These are phyloP conservation scores for Borealophlyctis nickersoniae DNA, from an alignment of 192 early-diverging fungal species.

Conservation along the genomic window DNA sequence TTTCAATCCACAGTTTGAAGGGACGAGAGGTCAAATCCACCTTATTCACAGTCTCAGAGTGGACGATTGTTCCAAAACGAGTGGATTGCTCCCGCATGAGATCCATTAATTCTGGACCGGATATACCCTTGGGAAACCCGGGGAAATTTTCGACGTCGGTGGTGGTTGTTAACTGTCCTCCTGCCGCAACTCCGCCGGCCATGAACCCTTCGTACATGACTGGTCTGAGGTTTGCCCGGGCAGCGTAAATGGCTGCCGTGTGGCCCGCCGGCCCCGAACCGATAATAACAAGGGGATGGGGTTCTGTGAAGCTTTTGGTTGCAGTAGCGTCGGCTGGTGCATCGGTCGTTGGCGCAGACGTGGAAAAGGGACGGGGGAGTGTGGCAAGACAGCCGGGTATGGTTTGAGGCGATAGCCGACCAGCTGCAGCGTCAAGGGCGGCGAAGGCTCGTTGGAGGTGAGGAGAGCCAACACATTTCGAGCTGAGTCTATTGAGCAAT, in stretches of 20 bases:
- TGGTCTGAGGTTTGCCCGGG: slow-evolving; percentile 89
- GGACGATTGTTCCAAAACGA: slow-evolving; percentile 82
- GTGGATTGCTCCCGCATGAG: slow-evolving; percentile 74
- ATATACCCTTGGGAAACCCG: slow-evolving; percentile 87
- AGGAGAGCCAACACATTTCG: too few species aligned
- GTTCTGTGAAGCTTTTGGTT: too few species aligned
- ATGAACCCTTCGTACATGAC: slow-evolving; percentile 96
- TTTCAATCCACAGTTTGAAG: slow-evolving; percentile 93
- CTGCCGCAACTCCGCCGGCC: slow-evolving; percentile 79
- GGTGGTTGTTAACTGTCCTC: slow-evolving; percentile 89
- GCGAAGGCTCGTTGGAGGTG: too few species aligned
- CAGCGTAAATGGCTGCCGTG: slow-evolving; percentile 94
- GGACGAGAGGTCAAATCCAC: slow-evolving; percentile 79
- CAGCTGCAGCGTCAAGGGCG: too few species aligned
- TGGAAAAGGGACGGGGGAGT: too few species aligned
- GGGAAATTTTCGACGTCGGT: slow-evolving; percentile 85
- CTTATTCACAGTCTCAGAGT: slow-evolving; percentile 91
- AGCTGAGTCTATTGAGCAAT: too few species aligned
- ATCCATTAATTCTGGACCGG: slow-evolving; percentile 88
- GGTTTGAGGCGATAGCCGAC: too few species aligned
- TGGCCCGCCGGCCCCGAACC: slow-evolving; percentile 96
- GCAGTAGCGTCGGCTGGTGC: too few species aligned
- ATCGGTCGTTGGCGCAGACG: too few species aligned
- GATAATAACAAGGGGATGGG: slow-evolving; percentile 54
- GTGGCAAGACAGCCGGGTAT: too few species aligned